Percentiles rank a stretch among this genome's conserved stretches.
Conservation (phyloP, 305 asterid species). For the Solanum hybrid region DNA sequence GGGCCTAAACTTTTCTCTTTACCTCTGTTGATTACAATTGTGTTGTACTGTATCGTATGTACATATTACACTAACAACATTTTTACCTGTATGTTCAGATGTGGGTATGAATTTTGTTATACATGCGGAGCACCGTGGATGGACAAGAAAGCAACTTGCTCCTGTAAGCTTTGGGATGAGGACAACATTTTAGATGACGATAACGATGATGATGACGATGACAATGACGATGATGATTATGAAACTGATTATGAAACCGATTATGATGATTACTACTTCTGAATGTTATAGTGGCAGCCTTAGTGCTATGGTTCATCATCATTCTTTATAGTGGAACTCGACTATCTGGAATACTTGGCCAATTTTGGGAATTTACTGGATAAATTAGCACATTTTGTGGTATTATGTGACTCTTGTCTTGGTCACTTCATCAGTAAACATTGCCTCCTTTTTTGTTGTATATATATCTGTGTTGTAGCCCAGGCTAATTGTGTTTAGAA, state of each 20-base stretch:
- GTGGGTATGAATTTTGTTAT: conserved; percentile 76
- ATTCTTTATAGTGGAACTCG: neutral
- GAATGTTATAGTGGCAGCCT: neutral
- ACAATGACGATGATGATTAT: conserved; percentile 1
- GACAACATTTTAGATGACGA: conserved; percentile 23
- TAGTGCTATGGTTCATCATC: neutral
- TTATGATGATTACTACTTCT: conserved; percentile 3
- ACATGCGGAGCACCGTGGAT: conserved; percentile 73
- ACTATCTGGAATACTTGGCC: neutral
- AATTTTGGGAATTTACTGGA: neutral
- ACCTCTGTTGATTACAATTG: neutral
- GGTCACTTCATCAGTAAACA: neutral
- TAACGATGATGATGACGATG: conserved; percentile 2
- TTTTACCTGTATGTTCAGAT: conserved; percentile 27
- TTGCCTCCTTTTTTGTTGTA: neutral
- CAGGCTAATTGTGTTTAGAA: neutral
- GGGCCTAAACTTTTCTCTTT: neutral
- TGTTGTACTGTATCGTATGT: neutral
- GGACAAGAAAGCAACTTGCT: conserved; percentile 49
- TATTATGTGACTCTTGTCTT: neutral
- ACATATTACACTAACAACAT: neutral
- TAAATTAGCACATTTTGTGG: neutral
- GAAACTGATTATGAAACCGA: conserved; percentile 14
- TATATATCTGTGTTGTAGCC: neutral
- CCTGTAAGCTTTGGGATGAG: conserved; percentile 67